Conservation (phyloP, 768 basidiomycete species). For the Hericium rajendrae region DNA sequence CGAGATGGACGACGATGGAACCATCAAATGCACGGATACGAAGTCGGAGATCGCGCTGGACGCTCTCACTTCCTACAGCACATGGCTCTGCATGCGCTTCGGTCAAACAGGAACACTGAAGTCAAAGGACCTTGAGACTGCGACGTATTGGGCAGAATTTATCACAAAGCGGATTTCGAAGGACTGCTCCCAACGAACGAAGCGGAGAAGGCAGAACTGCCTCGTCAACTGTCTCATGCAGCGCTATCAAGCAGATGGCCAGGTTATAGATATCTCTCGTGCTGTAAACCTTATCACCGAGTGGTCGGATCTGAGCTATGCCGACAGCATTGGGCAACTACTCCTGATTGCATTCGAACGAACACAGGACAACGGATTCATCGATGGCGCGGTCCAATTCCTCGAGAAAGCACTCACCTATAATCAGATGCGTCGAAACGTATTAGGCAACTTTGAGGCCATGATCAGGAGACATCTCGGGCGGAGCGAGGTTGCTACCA, state of each 20-base stretch:
- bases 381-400: background rate
- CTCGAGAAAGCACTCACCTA: background rate
- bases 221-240: background rate
- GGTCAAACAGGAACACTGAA: background rate
- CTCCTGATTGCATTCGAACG: background rate
- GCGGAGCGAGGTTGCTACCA: no score
- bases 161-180: background rate
- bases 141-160: background rate
- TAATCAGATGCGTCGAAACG: background rate
- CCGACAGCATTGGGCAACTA: background rate
- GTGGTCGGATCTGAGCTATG: background rate
- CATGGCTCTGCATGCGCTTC: background rate
- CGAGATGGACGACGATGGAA: background rate
- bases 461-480: no score
- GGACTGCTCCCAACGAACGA: background rate
- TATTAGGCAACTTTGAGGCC: background rate
- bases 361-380: background rate
- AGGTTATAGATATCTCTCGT: no score
- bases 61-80: background rate
- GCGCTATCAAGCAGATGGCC: no score
- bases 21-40: background rate
- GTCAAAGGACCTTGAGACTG: background rate
- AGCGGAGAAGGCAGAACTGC: background rate
- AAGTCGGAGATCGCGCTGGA: background rate
- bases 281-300: background rate